Conservation (phyloP, 495 filamentous ascomycete genomes). For the Halenospora varia region DNA sequence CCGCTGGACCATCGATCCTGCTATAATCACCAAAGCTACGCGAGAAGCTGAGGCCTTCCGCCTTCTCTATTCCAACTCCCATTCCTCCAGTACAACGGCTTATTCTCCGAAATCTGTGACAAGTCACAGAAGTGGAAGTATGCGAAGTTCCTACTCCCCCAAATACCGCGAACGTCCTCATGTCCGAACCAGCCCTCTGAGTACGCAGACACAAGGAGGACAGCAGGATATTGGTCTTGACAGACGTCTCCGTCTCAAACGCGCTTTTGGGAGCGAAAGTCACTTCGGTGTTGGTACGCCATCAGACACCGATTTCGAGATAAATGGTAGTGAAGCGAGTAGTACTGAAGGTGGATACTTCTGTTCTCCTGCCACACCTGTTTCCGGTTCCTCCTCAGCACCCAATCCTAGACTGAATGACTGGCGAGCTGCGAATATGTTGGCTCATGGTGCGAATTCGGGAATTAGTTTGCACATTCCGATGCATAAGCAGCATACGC, state of each 20-base stretch:
- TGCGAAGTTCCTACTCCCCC: not conserved
- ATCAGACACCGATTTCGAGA: constrained; percentile 35
- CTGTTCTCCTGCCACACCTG: constrained; percentile 25
- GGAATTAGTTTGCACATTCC: constrained; percentile 17
- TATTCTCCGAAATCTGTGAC: constrained; percentile 7
- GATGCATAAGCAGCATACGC: not conserved
- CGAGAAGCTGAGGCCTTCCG: constrained; percentile 48
- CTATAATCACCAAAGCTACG: constrained; percentile 43
- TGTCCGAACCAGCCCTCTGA: too few relatives aligned
- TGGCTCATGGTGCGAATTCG: constrained; percentile 15
- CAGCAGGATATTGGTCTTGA: constrained; percentile 8
- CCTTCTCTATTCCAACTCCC: too few relatives aligned
- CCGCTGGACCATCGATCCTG: constrained; percentile 63
- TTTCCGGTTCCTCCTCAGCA: constrained; percentile 1
- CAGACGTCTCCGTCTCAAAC: constrained; percentile 20
- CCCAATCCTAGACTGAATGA: constrained; percentile 11
- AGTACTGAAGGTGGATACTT: constrained; percentile 23
- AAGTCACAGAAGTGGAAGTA: too few relatives aligned
- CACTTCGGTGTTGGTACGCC: constrained; percentile 33
- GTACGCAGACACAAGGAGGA: too few relatives aligned
- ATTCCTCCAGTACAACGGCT: constrained; percentile 14
- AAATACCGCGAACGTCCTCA: not conserved
- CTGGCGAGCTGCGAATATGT: constrained; percentile 26
- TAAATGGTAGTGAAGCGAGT: constrained; percentile 17
- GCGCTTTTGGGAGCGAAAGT: constrained; percentile 13